Percentiles rank a stretch among this genome's conserved stretches.
phyloP scores from a whole-genome alignment of 148 eudicot genomes.

The Chenopodium quinoa region DNA sequence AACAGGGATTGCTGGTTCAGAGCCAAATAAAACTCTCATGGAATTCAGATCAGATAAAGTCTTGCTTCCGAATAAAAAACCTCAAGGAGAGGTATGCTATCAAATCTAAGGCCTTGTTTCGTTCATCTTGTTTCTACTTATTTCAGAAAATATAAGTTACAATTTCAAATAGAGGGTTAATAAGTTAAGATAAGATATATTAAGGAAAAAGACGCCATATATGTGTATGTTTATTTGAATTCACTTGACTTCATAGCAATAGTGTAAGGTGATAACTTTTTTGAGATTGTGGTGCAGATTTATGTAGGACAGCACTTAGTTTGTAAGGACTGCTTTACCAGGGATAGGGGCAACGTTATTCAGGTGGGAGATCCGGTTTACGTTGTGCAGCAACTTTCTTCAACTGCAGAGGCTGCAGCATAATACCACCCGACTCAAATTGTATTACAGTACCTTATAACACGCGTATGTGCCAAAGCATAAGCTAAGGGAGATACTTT shows the following conservation, averaged over 20 bases:
- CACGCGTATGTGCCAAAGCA: background rate
- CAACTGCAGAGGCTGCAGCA: conserved; percentile 66
- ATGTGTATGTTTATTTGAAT: background rate
- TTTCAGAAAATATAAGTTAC: too few relatives aligned
- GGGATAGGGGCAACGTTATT: conserved; percentile 44
- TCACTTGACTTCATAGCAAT: background rate
- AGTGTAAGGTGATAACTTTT: background rate
- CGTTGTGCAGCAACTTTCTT: conserved; percentile 49
- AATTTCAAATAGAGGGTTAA: too few relatives aligned
- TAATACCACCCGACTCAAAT: conserved; percentile 19
- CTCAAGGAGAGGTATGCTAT: conserved; percentile 56
- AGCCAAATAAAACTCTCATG: conserved; percentile 56
- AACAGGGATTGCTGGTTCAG: conserved; percentile 52
- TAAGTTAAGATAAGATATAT: too few relatives aligned
- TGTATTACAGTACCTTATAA: background rate
- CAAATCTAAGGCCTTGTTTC: background rate
- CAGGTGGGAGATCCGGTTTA: conserved; percentile 70
- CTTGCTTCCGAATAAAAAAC: conserved; percentile 58
- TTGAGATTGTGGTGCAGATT: conserved; percentile 44
- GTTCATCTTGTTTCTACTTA: too few relatives aligned
- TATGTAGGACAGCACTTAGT: conserved; percentile 84
- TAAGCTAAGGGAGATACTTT: background rate
- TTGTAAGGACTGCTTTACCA: conserved; percentile 50
- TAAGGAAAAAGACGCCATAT: too few relatives aligned
- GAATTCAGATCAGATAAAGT: conserved; percentile 65